Conservation (phyloP, 306 rosid genomes). For the Prunus mume region DNA sequence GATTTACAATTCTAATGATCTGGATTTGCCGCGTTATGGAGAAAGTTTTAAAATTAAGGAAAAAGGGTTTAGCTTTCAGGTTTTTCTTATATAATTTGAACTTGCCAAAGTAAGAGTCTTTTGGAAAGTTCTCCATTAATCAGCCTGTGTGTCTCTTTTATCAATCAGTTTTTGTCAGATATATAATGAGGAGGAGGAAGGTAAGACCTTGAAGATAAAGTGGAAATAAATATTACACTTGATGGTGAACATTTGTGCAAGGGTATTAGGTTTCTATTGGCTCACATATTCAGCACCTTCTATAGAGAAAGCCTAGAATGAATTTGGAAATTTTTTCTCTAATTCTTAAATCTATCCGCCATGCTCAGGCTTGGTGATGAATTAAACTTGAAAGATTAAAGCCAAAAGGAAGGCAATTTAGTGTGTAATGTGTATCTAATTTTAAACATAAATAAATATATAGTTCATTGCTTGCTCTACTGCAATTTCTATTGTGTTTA, state of each 20-base stretch:
- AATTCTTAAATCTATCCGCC: background rate
- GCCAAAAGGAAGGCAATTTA: background rate
- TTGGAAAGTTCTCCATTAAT: background rate
- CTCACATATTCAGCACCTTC: no score
- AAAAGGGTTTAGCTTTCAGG: background rate
- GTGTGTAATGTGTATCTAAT: background rate
- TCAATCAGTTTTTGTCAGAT: background rate
- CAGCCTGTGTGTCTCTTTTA: background rate
- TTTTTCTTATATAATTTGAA: background rate
- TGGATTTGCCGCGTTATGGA: background rate
- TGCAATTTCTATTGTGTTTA: background rate
- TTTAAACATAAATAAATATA: background rate
- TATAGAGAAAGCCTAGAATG: no score
- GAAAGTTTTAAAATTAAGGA: background rate
- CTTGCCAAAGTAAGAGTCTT: background rate
- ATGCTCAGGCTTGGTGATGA: background rate
- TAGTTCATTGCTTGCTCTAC: background rate
- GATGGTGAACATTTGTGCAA: background rate
- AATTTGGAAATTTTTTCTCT: background rate
- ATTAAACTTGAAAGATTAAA: background rate
- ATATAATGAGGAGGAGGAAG: background rate
- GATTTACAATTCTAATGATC: background rate
- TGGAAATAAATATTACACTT: background rate
- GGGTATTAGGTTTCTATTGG: no score
- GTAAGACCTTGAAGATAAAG: background rate